Conservation (phyloP, 2,329 filamentous ascomycete genomes). For the Scopulariopsis brevicaulis region DNA sequence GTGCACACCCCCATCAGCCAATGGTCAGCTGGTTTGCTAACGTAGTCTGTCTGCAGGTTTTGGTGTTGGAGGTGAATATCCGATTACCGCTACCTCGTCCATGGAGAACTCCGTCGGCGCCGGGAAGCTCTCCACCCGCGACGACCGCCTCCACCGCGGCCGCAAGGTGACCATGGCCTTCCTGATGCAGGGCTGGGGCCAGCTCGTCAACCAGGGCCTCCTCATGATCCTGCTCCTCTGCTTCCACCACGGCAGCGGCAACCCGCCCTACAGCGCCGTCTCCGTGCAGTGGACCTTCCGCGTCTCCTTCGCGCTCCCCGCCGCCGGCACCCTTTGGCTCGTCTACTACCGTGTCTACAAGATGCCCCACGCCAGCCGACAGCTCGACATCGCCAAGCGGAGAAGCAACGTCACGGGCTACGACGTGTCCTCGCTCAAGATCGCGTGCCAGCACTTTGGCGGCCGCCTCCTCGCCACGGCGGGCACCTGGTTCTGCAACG, state of each 20-base stretch:
- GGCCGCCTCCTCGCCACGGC: slow-evolving; percentile 79
- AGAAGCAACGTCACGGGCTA: slow-evolving; percentile 84
- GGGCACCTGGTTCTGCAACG: slow-evolving; percentile 88
- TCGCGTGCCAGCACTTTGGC: slow-evolving; percentile 75
- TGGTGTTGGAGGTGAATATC: slow-evolving; percentile 77
- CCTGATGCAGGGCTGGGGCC: slow-evolving; percentile 97
- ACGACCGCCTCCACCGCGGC: slow-evolving; percentile 89
- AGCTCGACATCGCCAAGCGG: slow-evolving; percentile 73
- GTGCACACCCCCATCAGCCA: not conserved
- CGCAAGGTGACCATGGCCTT: slow-evolving; percentile 94
- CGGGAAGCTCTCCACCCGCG: slow-evolving; percentile 78
- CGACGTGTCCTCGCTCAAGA: slow-evolving; percentile 69
- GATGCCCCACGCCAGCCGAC: slow-evolving; percentile 81
- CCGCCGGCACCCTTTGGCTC: slow-evolving; percentile 84
- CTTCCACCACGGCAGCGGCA: slow-evolving; percentile 60
- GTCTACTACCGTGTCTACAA: slow-evolving; percentile 94
- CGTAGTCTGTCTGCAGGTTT: slow-evolving; percentile 21
- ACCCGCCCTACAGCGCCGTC: slow-evolving; percentile 61
- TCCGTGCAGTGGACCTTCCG: slow-evolving; percentile 85
- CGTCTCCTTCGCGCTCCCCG: slow-evolving; percentile 83
- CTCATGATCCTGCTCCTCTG: slow-evolving; percentile 79
- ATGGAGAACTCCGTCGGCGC: slow-evolving; percentile 86
- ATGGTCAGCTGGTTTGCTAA: not conserved
- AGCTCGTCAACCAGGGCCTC: slow-evolving; percentile 85
- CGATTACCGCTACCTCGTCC: slow-evolving; percentile 89